phyloP scores from a whole-genome alignment of 208 protist species.

The Acanthamoeba lenticulata region DNA sequence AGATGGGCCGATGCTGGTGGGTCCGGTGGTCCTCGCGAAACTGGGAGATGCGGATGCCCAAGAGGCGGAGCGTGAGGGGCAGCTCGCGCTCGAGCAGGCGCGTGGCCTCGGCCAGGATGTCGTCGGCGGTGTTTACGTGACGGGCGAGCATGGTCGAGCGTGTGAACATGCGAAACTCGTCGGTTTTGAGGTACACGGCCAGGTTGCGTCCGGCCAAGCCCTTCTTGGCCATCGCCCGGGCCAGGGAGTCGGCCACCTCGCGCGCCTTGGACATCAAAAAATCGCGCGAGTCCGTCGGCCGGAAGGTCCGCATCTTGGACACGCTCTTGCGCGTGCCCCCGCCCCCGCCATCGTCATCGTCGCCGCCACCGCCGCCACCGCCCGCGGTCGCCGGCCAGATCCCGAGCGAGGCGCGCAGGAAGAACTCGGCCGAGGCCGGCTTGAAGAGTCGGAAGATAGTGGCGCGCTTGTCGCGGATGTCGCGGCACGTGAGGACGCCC shows the following conservation, averaged over 20 bases:
- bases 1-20: conserved; percentile 18
- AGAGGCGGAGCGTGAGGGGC: conserved; percentile 28
- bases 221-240: conserved; percentile 26
- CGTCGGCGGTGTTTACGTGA: not conserved
- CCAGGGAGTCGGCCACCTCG: conserved; percentile 15
- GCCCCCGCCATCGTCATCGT: not conserved
- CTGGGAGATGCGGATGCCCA: conserved; percentile 25
- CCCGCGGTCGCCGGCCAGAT: not conserved
- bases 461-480: conserved; percentile 28
- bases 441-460: conserved; percentile 55
- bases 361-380: not conserved
- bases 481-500: not conserved
- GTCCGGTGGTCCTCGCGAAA: conserved; percentile 16
- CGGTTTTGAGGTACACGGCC: conserved; percentile 32
- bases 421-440: conserved; percentile 50
- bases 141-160: conserved; percentile 9
- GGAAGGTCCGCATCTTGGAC: conserved; percentile 54
- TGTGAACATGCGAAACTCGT: conserved; percentile 34
- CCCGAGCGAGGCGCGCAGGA: conserved; percentile 52
- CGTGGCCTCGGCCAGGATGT: conserved; percentile 16
- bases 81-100: not conserved
- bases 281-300: not conserved
- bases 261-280: conserved; percentile 13
- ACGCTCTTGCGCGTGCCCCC: conserved; percentile 7
- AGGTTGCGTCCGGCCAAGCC: not conserved